Conservation (phyloP, 2,329 filamentous ascomycete species). For the Penicillium corylophilum region DNA sequence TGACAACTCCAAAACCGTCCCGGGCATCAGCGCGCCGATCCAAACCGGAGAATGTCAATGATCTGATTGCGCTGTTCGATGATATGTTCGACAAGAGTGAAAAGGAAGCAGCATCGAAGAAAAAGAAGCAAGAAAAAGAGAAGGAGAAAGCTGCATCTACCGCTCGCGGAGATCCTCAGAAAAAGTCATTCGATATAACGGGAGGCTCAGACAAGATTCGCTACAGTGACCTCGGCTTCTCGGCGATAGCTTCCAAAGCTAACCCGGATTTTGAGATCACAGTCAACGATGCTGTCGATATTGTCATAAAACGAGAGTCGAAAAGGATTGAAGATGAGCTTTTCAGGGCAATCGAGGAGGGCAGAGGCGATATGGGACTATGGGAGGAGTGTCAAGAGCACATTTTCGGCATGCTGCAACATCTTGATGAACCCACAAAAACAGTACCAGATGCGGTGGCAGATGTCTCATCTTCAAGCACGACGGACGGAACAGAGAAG, state of each 20-base stretch:
- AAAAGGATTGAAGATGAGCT: slow-evolving; percentile 33
- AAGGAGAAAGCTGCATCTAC: neutral
- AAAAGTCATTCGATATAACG: neutral
- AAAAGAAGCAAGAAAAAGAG: neutral
- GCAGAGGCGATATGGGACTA: slow-evolving; percentile 35
- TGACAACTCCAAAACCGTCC: neutral
- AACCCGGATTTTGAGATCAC: slow-evolving; percentile 15
- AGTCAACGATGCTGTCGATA: slow-evolving; percentile 22
- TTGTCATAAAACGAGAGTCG: slow-evolving; percentile 32
- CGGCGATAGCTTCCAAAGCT: slow-evolving; percentile 8
- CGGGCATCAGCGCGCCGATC: neutral
- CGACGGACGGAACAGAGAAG: neutral
- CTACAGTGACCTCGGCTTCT: slow-evolving; percentile 18
- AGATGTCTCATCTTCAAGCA: neutral
- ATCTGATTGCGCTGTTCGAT: neutral
- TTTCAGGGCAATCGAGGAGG: slow-evolving; percentile 25
- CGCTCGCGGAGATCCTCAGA: neutral
- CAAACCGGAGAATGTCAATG: neutral
- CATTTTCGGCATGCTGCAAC: slow-evolving; percentile 40
- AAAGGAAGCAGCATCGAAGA: neutral
- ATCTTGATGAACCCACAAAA: slow-evolving; percentile 21
- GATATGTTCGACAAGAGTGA: neutral
- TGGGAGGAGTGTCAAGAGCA: slow-evolving; percentile 42
- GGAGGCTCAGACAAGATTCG: slow-evolving; percentile 3
- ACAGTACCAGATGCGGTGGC: slow-evolving; percentile 1